phyloP scores from a whole-genome alignment of 331 rosid genomes.

The Rosa hybrid region DNA sequence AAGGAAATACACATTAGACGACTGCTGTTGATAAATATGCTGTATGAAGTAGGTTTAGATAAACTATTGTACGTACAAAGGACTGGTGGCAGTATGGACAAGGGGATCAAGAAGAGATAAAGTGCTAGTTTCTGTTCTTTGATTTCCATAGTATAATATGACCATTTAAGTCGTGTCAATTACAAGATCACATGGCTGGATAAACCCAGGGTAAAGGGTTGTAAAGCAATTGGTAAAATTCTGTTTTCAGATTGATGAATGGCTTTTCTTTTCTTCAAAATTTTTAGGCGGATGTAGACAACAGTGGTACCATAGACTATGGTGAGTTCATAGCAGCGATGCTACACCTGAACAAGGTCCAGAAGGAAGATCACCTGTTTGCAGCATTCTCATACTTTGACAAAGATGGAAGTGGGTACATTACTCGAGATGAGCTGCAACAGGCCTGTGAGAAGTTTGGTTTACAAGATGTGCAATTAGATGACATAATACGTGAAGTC shows the following conservation, averaged over 20 bases:
- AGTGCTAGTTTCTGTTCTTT: not conserved
- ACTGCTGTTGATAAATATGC: not conserved
- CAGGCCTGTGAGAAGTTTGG: conserved; percentile 79
- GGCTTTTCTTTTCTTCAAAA: conserved; percentile 20
- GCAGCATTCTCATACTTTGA: conserved; percentile 85
- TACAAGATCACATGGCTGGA: not conserved
- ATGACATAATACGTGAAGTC: conserved; percentile 70
- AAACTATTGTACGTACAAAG: not conserved
- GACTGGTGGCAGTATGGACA: not conserved
- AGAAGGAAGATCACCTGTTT: conserved; percentile 80
- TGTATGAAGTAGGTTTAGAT: not conserved
- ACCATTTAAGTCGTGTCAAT: not conserved
- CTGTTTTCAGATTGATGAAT: conserved; percentile 17
- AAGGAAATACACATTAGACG: not conserved
- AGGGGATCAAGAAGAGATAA: not conserved
- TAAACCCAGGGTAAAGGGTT: not conserved
- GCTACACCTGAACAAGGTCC: conserved; percentile 83
- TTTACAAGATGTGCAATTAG: conserved; percentile 56
- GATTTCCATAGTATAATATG: not conserved
- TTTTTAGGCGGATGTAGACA: conserved; percentile 76
- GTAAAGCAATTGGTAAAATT: conserved; percentile 7
- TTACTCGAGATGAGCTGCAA: conserved; percentile 85
- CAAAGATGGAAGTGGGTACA: conserved; percentile 88
- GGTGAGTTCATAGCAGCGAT: conserved; percentile 91
- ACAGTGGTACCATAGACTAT: conserved; percentile 92